Base-by-base conservation (phyloP, 352 stramenopile genomes). In the Phytophthora sp. region DNA sequence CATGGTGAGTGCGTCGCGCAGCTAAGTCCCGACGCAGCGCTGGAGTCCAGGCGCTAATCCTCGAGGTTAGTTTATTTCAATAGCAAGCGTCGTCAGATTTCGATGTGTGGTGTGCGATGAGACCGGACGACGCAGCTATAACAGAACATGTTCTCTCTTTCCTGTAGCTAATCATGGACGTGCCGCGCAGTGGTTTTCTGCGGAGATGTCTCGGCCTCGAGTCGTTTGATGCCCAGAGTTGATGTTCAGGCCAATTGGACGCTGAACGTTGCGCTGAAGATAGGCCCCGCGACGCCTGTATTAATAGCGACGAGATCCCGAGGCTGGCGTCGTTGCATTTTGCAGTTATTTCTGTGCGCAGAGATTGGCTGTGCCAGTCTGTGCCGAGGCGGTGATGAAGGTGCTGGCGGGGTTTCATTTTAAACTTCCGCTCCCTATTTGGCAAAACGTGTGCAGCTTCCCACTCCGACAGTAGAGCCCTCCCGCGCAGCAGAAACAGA, bases 341-440 rank as follows among this genome's bases (percentile, higher is more conserved):
- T 36, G 60, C 57, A 57, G 59, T 65, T 79, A 77, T 77, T 76
- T 74, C 54, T 65, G 70, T 67, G 56, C 42, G 45, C 21, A n/a
- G 41, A 59, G 55, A 69, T n/a, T 57, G 50, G 31, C 15, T 20
- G 18, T 8, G 39, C 42, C 12, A 49, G 41, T 42, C n/a, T 42
- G 42, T 52, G 33, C 18, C 20, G 35, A 57, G 36, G 33, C 20
- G 13, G 44, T 53, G 46, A 41, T 31, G 61, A 65, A 66, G 45
- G 52, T 69, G 57, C 55, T 47, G 58, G 27, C 67, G 71, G 70
- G 73, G 77, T 89, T 89, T 89, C 80, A 85, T 82, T 86, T 80
- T 83, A 84, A 85, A 84, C 68, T 83, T 84, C 65, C 76, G 52
- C 53, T 45, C 38, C 60, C 54, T 72, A 79, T 86, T 78, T 77